Base-by-base conservation (phyloP, 2,329 filamentous ascomycete species). In the Cladosporium sp. region DNA sequence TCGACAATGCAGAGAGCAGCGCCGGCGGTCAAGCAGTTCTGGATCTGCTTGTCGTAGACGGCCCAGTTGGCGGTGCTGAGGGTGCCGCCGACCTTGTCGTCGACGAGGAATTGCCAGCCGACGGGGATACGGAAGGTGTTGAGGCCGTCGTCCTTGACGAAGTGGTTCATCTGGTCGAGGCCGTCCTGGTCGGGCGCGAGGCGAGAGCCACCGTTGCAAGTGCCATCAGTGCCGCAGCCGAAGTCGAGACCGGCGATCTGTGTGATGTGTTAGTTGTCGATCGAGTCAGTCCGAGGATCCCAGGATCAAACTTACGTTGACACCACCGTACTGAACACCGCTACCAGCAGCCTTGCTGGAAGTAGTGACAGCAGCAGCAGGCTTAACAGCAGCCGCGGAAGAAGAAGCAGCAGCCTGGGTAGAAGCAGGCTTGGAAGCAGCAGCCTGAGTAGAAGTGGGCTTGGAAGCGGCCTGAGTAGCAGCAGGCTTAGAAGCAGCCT, bases 61-160 rank as follows among this genome's bases (percentile, higher is more conserved):
- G 62, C 73, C 68, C 70, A 69, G 56, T 71, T 69, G 23, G 62
- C 65, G 11, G 70, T 36, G 58, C 71, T 69, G 58, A 72, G 64
- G 14, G 70, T 68, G 26, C 74, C 74, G 43, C 73, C 74, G 36
- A 75, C 68, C 39, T 46, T 46, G 63, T 67, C 66, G 66, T 70
- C 70, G 32, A 73, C 64, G 13, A 74, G 68, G 63, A 67, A 71
- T 58, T 74, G 72, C 72, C 72, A 74, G 57, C 67, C 66, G 1
- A 86, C 81, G 1, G 85, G 84, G 13, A 89, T 78, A 48, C 86
- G 83, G 74, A 88, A 84, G 53, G 85, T 77, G 72, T 88, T 88
- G 63, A 88, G 77, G 57, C 80, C 78, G 56, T 84, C 80, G 58
- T 84, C 80, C n/a, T 79, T 79, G 62, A 82, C 77, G 68, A 88